Base-by-base conservation (phyloP, 1,284 basidiomycete genomes). In the Trichosporon asahii region DNA sequence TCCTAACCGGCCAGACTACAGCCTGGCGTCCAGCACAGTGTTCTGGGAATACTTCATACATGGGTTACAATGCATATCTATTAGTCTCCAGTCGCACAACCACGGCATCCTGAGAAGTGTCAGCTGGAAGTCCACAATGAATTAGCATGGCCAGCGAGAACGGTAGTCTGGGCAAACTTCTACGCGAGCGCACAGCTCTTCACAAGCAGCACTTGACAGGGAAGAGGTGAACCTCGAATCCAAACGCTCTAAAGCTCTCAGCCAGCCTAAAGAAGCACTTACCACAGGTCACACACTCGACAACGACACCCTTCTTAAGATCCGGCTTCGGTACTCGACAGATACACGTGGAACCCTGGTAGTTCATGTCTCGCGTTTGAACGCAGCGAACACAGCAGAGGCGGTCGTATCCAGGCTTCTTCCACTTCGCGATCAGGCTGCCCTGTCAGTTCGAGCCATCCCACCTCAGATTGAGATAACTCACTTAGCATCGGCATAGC, bases 401-500 rank as follows among this genome's bases (percentile, higher is more conserved):
- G 81, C 98, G 98, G 85, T 99, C 97, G 83, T 99, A 99, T 2
- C 97, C 97, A 11, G 92, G 86, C 73, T 98, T 97, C 87, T 99
- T 99, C 97, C 97, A 99, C 84, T 99, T 99, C 35, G 97, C 97
- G 83, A 99, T 94, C 82, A 99, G 85, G 79, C 96, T 98, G 77
- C n/a, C 15, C 21, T 5, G 40, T 61, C 57, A 61, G 57, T 31
- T 61, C 14, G 7, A n/a, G n/a, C n/a, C 18, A 25, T 5, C 31
- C 15, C 53, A 5, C 25, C 8, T 27, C 11, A 44, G 27, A 29
- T 60, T 31, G n/a, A 18, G 27, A 31, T 1, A 15, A 69, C 93
- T 82, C 81, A 98, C 96, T 97, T 97, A 64, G 91, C 91, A 83
- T 99, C 97, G 12, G 93, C 97, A 83, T 98, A 99, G 14, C 93